phyloP scores from a whole-genome alignment of 192 early-diverging fungal species.

The Coemansia sp. region DNA sequence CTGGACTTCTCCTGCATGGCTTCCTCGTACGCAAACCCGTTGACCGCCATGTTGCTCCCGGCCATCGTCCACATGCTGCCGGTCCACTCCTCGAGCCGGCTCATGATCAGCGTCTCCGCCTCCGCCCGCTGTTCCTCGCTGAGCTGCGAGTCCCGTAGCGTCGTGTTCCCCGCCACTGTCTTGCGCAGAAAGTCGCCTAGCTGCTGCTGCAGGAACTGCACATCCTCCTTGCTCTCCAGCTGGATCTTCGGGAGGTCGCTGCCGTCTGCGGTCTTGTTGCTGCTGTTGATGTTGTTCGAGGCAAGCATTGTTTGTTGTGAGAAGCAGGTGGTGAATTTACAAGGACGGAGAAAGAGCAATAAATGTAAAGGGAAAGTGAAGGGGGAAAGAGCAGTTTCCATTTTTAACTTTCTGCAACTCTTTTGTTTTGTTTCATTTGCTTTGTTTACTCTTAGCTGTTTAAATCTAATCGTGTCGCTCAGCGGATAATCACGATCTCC shows the following conservation, averaged over 20 bases:
- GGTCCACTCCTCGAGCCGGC: conserved; percentile 31
- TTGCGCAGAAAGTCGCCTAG: conserved; percentile 25
- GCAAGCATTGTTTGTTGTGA: not conserved
- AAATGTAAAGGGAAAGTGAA: not conserved
- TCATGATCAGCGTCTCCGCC: conserved; percentile 21
- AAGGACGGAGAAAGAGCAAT: not conserved
- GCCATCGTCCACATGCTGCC: conserved; percentile 36
- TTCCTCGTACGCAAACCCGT: conserved; percentile 43
- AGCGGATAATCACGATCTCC: no score
- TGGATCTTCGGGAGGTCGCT: conserved; percentile 51
- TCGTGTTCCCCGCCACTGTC: conserved; percentile 25
- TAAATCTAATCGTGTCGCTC: no score
- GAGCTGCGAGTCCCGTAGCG: conserved; percentile 31
- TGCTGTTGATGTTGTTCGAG: not conserved
- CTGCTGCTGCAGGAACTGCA: conserved; percentile 39
- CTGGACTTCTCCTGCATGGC: conserved; percentile 42
- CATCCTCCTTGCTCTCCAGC: conserved; percentile 54
- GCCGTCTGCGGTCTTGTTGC: not conserved
- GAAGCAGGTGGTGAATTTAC: not conserved
- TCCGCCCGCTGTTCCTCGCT: conserved; percentile 36
- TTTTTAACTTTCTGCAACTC: no score
- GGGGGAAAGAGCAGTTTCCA: no score
- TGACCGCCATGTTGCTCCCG: conserved; percentile 42
- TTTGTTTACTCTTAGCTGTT: no score
- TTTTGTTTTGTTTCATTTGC: no score